Base-by-base conservation (phyloP, 1,139 yeast species). In the Eremothecium coryli region DNA sequence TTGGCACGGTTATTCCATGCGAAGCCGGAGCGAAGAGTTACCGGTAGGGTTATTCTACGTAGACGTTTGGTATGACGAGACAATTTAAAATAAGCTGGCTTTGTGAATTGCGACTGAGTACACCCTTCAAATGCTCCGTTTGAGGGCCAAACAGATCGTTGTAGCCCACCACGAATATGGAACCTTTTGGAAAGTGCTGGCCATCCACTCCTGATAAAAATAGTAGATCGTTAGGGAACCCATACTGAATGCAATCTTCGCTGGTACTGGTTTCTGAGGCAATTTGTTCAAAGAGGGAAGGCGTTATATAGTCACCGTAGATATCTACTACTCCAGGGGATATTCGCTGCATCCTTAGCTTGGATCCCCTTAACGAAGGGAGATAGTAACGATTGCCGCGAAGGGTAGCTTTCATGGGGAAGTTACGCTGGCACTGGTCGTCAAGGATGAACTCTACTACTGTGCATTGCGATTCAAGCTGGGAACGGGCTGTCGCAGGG, bases 51-150 rank as follows among this genome's bases (percentile, higher is more conserved):
- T 15, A 25, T 7, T 13, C 17, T 12, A 25, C 15, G 37, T 23
- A 20, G 21, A 47, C 30, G 35, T 54, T 54, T 10, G 42, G 18
- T 25, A 53, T 37, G 5, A 57, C 55, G 4, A 46, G 40, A 32
- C 53, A 42, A 17, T 48, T 47, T 10, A 49, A 20, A 33, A 50
- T 36, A 14, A 54, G 33, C 37, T 52, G 56, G 26, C 42, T 26
- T 12, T 42, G 23, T 10, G 23, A 22, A 32, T 51, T 54, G 22
- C 4, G 17, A 14, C 22, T 14, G 4, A 27, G 30, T 3, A 27
- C 14, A 14, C 14, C 22, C 4, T 27, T 27, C 30, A 27, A 5
- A 27, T 27, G n/a, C 12, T 21, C 25, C n/a, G 32, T 24, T 18
- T 23, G 18, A 18, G 23, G 18, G 14, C 24, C 27, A 33, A 44